phyloP scores from a whole-genome alignment of 1,284 basidiomycete species.

The Somion occarium region DNA sequence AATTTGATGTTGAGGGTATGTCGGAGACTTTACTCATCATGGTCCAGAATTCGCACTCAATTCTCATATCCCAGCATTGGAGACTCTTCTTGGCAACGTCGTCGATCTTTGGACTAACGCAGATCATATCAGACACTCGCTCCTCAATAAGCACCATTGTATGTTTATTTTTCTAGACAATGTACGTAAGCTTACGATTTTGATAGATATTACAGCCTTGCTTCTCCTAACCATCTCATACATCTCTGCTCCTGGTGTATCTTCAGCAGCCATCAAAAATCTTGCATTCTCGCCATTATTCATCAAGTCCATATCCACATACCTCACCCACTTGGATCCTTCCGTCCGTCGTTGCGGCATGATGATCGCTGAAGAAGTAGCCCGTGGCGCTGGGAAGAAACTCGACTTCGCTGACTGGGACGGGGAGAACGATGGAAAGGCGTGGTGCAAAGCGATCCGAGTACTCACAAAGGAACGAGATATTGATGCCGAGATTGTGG shows the following conservation, averaged over 20 bases:
- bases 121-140: slow-evolving; percentile 68
- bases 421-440: slow-evolving; percentile 63
- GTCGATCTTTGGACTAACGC: slow-evolving; percentile 61
- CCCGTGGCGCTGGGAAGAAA: slow-evolving; percentile 52
- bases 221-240: slow-evolving; percentile 62
- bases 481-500: slow-evolving; percentile 32
- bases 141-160: slow-evolving; percentile 69
- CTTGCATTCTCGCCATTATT: slow-evolving; percentile 59
- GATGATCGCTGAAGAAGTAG: slow-evolving; percentile 84
- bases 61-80: slow-evolving; percentile 44
- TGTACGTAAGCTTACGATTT: slow-evolving; percentile 4
- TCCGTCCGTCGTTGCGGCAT: slow-evolving; percentile 87
- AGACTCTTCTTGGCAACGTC: slow-evolving; percentile 41
- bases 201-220: slow-evolving; percentile 62
- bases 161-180: slow-evolving; percentile 21
- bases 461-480: slow-evolving; percentile 47
- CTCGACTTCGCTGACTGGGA: slow-evolving; percentile 86
- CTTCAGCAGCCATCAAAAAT: slow-evolving; percentile 26
- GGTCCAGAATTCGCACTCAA: too few species aligned
- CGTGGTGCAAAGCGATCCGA: slow-evolving; percentile 61
- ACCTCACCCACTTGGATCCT: slow-evolving; percentile 76
- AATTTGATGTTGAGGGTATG: slow-evolving; percentile 36
- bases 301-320: slow-evolving; percentile 69
- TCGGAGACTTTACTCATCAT: too few species aligned
- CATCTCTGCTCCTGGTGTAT: slow-evolving; percentile 44